phyloP scores from a whole-genome alignment of 768 basidiomycete genomes.

The Tylopilus balloui region DNA sequence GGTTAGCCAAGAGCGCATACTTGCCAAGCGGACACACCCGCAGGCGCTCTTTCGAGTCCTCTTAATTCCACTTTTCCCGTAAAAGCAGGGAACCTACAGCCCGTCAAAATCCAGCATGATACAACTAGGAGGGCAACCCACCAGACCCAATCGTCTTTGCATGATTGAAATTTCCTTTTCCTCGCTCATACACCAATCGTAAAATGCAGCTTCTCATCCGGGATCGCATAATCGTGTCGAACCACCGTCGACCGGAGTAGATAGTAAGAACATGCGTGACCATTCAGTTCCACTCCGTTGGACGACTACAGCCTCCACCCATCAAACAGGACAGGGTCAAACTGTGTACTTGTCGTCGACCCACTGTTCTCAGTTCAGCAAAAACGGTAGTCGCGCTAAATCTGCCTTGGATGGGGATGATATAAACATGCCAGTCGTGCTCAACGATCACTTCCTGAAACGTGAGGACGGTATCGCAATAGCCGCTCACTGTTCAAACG shows the following conservation, averaged over 20 bases:
- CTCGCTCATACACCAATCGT: slow-evolving; percentile 6
- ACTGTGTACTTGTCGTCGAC: slow-evolving; percentile 26
- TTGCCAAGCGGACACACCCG: no score
- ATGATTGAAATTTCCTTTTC: slow-evolving; percentile 3
- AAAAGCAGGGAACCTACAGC: neutral
- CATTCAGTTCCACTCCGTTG: neutral
- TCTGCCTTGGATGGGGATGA: neutral
- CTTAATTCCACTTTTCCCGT: no score
- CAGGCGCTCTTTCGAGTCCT: no score
- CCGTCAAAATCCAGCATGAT: no score
- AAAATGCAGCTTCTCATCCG: slow-evolving; percentile 2
- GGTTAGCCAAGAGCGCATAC: no score
- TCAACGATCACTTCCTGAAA: no score
- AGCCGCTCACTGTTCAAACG: slow-evolving; percentile 32
- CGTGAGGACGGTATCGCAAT: slow-evolving; percentile 19
- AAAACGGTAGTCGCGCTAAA: slow-evolving; percentile 6
- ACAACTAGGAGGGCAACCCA: slow-evolving; percentile 2
- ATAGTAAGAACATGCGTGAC: neutral
- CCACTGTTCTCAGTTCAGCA: slow-evolving; percentile 24
- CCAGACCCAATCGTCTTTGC: slow-evolving; percentile 18
- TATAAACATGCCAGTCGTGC: slow-evolving; percentile 32
- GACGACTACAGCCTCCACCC: slow-evolving; percentile 13
- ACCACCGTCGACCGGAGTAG: slow-evolving; percentile 18
- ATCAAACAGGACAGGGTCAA: slow-evolving; percentile 6
- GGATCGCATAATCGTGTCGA: slow-evolving; percentile 24